Evolutionary conservation across 768 basidiomycete genomes (phyloP), one percentile per base, ranked within the genome.

Genomic region (Panellus pusillus): DNA sequence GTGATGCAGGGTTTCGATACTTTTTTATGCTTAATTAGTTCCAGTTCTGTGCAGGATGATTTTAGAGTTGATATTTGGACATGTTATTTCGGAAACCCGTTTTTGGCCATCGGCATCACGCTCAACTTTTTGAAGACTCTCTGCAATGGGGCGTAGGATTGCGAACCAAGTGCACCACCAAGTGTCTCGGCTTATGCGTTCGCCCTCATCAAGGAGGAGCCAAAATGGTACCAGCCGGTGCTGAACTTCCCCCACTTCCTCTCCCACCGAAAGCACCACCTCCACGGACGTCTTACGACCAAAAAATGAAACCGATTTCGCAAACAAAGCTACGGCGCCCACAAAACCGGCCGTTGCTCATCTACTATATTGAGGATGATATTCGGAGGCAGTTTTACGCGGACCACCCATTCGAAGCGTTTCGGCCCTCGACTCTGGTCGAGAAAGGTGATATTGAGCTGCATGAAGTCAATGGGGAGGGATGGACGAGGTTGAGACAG

Each of bases 321-420:
- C 63, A 9, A 50, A 64, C 39, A 59, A 76, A 73, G 52, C 66
- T 69, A 49, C 71, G 71, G 38, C 62, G 74, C 32, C 71, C 71
- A 39, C 73, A 74, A 42, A 70, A 74, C 27, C 72, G 71, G 24
- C 86, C 89, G 0, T 55, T 80, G 43, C 79, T 80, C 11, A 79
- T 98, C 46, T 75, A 76, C 49, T 97, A 94, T 66, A 54, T 89
- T 37, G 93, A 96, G 66, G 97, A 99, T 68, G 77, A 81, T 57
- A 74, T 98, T 53, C 84, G 97, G 32, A 78, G 83, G 50, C 91
- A 91, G 68, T 98, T 99, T 78, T 98, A 95, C 76, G 76, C 78
- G 38, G 97, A 99, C 74, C 95, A 97, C 68, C 94, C 97, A 7
- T 97, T 97, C 65, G 95, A 99, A 72, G 88, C 93, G 2, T 90